A percentile compares a stretch with the other conserved stretches of the same genome.
These are phyloP conservation scores for Micractinium sp. DNA, from an alignment of 139 green algal species.

Conservation along the genomic window DNA sequence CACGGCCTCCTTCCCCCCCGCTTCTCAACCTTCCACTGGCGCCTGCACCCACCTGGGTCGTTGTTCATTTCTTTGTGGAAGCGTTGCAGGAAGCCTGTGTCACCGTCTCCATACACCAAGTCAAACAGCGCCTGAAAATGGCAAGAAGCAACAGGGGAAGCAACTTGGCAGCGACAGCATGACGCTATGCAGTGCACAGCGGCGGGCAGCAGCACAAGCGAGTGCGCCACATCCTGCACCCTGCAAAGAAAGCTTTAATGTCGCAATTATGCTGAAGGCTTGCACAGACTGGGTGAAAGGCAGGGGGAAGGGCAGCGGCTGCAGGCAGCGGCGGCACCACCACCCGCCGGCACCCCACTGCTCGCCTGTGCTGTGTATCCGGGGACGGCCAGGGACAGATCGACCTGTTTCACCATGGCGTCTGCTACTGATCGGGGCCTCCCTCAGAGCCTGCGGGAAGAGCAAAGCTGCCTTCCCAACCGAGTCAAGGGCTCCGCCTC, in stretches of 20 bases:
- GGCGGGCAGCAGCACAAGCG: not conserved
- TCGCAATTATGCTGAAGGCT: no score
- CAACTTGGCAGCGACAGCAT: not conserved
- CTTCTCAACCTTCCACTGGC: not conserved
- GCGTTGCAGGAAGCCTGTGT: not conserved
- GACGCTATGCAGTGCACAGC: not conserved
- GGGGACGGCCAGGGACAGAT: not conserved
- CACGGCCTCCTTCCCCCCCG: no score
- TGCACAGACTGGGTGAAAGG: no score
- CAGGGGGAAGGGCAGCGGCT: no score
- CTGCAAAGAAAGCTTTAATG: no score
- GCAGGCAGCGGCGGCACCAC: not conserved
- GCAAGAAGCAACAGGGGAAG: not conserved
- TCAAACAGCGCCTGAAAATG: conserved; percentile 18
- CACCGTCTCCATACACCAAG: not conserved
- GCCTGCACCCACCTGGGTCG: conserved; percentile 12
- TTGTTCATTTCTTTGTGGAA: conserved; percentile 31
- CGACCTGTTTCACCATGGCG: conserved; percentile 1
- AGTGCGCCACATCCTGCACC: not conserved
- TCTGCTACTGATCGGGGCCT: no score
- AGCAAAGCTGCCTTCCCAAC: no score
- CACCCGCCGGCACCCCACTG: no score
- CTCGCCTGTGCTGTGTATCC: conserved; percentile 2
- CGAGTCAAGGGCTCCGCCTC: no score
- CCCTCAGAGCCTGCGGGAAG: no score